Evolutionary conservation across 495 filamentous ascomycete genomes (phyloP).

Genomic region (Cryomyces antarcticus): DNA sequence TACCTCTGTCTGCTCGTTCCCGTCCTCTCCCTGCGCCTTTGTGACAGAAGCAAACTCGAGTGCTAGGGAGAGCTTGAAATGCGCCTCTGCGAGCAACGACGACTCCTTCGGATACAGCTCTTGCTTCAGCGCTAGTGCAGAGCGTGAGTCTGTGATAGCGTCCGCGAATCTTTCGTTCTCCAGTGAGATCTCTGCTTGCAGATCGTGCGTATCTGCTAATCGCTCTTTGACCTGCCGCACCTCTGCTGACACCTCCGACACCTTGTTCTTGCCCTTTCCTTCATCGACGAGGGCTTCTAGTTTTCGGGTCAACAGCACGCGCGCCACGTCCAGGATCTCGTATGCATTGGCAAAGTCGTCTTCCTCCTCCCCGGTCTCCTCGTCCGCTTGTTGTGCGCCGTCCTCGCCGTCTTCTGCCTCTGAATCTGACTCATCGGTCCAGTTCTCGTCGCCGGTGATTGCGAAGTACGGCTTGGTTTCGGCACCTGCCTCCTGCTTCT

Average conservation of each 20-base stretch:
- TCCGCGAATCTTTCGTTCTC: conserved; percentile 78
- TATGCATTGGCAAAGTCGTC: conserved; percentile 83
- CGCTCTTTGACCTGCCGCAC: conserved; percentile 54
- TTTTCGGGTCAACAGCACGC: conserved; percentile 50
- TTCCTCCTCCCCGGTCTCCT: conserved; percentile 56
- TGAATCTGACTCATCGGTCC: conserved; percentile 50
- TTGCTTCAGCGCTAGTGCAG: conserved; percentile 54
- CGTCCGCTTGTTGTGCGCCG: conserved; percentile 12
- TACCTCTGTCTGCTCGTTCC: conserved; percentile 12
- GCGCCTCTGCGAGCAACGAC: conserved; percentile 70
- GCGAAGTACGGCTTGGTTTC: conserved; percentile 61
- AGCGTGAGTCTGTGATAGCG: conserved; percentile 60
- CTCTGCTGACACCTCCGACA: conserved; percentile 20
- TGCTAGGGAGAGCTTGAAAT: conserved; percentile 88
- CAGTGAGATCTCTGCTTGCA: conserved; percentile 81
- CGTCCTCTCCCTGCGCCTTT: conserved; percentile 22
- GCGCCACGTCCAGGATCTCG: conserved; percentile 78
- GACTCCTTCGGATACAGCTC: conserved; percentile 59
- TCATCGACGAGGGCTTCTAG: conserved; percentile 24
- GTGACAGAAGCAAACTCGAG: conserved; percentile 64
- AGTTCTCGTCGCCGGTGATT: conserved; percentile 87
- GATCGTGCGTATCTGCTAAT: conserved; percentile 75
- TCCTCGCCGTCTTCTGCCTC: conserved; percentile 37
- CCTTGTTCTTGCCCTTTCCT: conserved; percentile 29
- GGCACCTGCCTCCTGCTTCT: conserved; percentile 18